phyloP scores from a whole-genome alignment of 805 yeast species.

The Cyberlindnera euphorbiiphila region DNA sequence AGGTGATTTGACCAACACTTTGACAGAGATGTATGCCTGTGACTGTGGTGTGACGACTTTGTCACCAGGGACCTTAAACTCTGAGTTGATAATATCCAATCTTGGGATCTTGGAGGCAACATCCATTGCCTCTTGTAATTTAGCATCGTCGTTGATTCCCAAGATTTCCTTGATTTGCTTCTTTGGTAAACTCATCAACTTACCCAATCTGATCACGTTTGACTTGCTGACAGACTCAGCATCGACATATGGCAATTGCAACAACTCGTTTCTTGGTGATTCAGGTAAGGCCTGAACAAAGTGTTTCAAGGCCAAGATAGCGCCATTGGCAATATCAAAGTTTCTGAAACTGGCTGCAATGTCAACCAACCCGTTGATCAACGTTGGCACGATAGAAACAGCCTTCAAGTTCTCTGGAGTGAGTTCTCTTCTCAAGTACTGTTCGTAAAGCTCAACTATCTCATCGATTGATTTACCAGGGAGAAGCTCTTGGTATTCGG shows the following conservation, averaged over 20 bases:
- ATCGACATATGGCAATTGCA: constrained; percentile 79
- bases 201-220: constrained; percentile 61
- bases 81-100: constrained; percentile 62
- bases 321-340: constrained; percentile 55
- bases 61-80: constrained; percentile 88
- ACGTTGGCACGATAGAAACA: constrained; percentile 58
- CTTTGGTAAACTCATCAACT: constrained; percentile 56
- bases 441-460: constrained; percentile 47
- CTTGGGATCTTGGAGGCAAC: constrained; percentile 67
- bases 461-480: constrained; percentile 40
- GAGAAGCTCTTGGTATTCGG: constrained; percentile 51
- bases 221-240: constrained; percentile 37
- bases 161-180: constrained; percentile 52
- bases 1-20: constrained; percentile 73
- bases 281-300: constrained; percentile 70
- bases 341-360: constrained; percentile 79
- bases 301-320: constrained; percentile 65
- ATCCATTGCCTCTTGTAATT: constrained; percentile 45
- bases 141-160: constrained; percentile 42
- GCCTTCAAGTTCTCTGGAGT: constrained; percentile 44
- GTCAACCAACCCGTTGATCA: constrained; percentile 71
- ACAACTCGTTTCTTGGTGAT: constrained; percentile 55
- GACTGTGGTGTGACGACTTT: constrained; percentile 64
- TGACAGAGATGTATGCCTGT: constrained; percentile 67
- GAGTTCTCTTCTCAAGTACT: constrained; percentile 51